Percentiles rank a stretch among this genome's conserved stretches.
phyloP scores from a whole-genome alignment of 495 filamentous ascomycete genomes.

The Neurospora sp. region DNA sequence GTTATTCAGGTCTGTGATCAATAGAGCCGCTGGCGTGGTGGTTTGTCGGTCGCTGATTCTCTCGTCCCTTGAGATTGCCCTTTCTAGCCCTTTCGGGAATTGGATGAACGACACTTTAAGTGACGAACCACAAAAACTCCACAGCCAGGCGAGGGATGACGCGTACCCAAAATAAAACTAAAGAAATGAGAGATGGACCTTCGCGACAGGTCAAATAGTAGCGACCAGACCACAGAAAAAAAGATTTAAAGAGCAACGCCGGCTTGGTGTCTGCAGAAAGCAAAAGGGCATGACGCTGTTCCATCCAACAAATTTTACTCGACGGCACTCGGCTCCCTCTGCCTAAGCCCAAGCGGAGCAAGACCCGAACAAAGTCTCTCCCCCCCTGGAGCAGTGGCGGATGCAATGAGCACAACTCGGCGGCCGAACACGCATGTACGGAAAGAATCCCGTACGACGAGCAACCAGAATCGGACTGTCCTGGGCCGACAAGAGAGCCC shows the following conservation, averaged over 20 bases:
- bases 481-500: not conserved
- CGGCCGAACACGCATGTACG: not conserved
- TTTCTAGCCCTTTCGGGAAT: not conserved
- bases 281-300: not conserved
- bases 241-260: not conserved
- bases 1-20: not conserved
- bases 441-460: not conserved
- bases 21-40: not conserved
- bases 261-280: not conserved
- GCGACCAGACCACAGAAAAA: not conserved
- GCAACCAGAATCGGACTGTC: not conserved
- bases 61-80: not conserved
- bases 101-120: not conserved
- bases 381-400: not conserved
- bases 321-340: not conserved
- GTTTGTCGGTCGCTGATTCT: not conserved
- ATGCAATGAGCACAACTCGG: not conserved
- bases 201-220: not conserved
- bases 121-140: not conserved
- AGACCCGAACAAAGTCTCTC: not conserved
- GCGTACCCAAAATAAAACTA: not conserved
- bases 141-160: not conserved
- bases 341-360: not conserved
- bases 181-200: not conserved
- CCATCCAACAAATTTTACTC: not conserved